Percentiles rank a stretch among this genome's conserved stretches.
Evolutionary conservation across 176 grass and related monocot genomes (phyloP).

Genomic region (Poa annua): DNA sequence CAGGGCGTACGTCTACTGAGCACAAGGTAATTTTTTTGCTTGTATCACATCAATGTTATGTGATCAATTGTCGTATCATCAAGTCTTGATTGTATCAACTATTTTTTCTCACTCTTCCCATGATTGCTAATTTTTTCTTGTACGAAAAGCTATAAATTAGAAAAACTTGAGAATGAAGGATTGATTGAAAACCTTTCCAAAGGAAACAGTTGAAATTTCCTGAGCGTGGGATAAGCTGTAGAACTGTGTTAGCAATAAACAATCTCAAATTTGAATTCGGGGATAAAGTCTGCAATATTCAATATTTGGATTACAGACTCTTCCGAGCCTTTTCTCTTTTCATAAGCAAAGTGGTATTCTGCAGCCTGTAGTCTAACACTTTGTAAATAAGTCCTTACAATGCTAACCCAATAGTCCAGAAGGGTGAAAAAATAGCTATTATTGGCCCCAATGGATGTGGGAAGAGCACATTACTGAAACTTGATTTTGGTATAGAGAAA

Average conservation of each 20-base stretch:
- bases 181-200: conserved; percentile 90
- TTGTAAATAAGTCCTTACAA: conserved; percentile 30
- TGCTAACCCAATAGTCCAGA: conserved; percentile 85
- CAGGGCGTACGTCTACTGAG: conserved; percentile 92
- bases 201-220: conserved; percentile 99
- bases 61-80: not conserved
- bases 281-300: conserved; percentile 62
- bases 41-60: not conserved
- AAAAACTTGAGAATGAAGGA: conserved; percentile 96
- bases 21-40: conserved; percentile 67
- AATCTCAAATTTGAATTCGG: conserved; percentile 83
- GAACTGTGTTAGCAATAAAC: conserved; percentile 68
- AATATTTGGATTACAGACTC: not conserved
- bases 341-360: conserved; percentile 6
- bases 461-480: conserved; percentile 87
- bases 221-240: conserved; percentile 82
- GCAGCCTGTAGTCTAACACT: not conserved
- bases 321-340: not conserved
- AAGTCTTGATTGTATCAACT: not conserved
- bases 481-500: conserved; percentile 86
- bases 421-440: conserved; percentile 95
- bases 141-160: conserved; percentile 78
- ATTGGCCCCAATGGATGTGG: conserved; percentile 98
- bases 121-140: conserved; percentile 36
- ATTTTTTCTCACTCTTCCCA: conserved; percentile 12